Evolutionary conservation across 805 yeast genomes (phyloP).

Genomic region (Blastobotrys peoriensis): DNA sequence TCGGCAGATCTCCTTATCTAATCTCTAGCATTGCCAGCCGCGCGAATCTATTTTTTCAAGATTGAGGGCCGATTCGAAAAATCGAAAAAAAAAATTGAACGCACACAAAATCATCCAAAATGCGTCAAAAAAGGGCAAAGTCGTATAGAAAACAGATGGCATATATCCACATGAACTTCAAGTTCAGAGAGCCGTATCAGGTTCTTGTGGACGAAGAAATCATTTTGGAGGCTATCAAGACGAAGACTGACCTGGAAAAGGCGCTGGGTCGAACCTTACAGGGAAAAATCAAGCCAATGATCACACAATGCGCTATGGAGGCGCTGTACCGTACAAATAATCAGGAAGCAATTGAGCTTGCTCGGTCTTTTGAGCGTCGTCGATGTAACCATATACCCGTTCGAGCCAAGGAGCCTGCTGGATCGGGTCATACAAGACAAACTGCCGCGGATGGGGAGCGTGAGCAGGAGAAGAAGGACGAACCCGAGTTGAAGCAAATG

Average conservation of each 20-base stretch:
- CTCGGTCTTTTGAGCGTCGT: conserved; percentile 82
- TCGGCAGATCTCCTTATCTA: too few relatives aligned
- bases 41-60: too few relatives aligned
- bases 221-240: conserved; percentile 55
- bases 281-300: conserved; percentile 79
- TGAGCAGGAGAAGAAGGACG: conserved; percentile 5
- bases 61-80: too few relatives aligned
- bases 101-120: too few relatives aligned
- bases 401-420: too few relatives aligned
- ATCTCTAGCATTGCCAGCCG: too few relatives aligned
- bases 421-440: too few relatives aligned
- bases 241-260: conserved; percentile 73
- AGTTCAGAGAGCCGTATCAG: conserved; percentile 91
- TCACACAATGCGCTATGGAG: conserved; percentile 93
- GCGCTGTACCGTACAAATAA: conserved; percentile 66
- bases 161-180: conserved; percentile 76
- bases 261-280: conserved; percentile 79
- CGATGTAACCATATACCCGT: conserved; percentile 79
- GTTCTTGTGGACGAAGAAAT: conserved; percentile 79
- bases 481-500: conserved; percentile 2
- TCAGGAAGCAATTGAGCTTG: conserved; percentile 72
- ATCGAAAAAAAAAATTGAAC: too few relatives aligned
- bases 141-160: conserved; percentile 89
- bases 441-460: conserved; percentile 27
- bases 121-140: conserved; percentile 97